phyloP scores from a whole-genome alignment of 306 rosid genomes.

The Cucumis cinereus region DNA sequence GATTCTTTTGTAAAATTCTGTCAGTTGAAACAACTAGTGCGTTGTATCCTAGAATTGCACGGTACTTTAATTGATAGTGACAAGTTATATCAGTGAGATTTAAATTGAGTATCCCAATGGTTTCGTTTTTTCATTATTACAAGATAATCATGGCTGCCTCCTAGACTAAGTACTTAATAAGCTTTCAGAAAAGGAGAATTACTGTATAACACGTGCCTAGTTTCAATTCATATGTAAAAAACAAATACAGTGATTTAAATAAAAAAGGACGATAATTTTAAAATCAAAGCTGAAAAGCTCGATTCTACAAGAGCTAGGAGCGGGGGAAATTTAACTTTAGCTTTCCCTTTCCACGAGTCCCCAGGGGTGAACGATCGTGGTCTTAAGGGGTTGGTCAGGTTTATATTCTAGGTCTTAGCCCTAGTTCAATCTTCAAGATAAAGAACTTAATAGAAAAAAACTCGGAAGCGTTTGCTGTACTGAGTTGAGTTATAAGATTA shows the following conservation, averaged over 20 bases:
- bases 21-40: no score
- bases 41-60: no score
- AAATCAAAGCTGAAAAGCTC: not conserved
- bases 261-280: not conserved
- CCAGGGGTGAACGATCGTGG: not conserved
- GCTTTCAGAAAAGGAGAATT: not conserved
- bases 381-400: not conserved
- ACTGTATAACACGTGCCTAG: not conserved
- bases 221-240: not conserved
- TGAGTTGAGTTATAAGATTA: no score
- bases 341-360: not conserved
- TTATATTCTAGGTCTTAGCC: not conserved
- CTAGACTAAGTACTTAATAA: not conserved
- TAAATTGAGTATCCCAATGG: no score
- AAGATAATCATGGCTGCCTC: not conserved
- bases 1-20: no score
- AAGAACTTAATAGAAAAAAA: not conserved
- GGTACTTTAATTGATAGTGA: no score
- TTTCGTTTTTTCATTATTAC: not conserved
- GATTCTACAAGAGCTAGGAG: not conserved
- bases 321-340: not conserved
- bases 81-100: no score
- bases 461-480: not conserved
- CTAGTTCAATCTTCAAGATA: not conserved
- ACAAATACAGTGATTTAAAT: not conserved